Base-by-base conservation (phyloP, 2,329 filamentous ascomycete species). In the Fusarium proliferatum region DNA sequence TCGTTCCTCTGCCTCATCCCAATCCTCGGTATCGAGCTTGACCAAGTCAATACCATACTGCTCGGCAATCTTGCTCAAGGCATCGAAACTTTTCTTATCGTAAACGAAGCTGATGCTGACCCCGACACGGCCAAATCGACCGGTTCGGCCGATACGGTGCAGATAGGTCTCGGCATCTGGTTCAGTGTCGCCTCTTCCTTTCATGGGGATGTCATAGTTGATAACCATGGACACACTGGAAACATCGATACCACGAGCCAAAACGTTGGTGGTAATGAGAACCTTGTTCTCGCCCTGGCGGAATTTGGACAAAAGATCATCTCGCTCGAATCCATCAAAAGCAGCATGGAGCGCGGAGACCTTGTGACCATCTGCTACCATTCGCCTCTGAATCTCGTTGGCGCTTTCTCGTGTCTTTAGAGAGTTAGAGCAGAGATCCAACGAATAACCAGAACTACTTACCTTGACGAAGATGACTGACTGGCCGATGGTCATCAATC, bases 401-500 rank as follows among this genome's bases (percentile, higher is more conserved):
- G 96, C 96, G 60, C 95, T 97, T 72, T 93, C 90, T 80, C 95
- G 93, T 58, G 93, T 96, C 93, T 97, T 53, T 13, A 8, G 15
- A 15, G 12, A 39, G 67, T 81, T 61, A 81, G 69, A 34, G 11
- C 11, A 33, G 26, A 11, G 33, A n/a, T 7, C 36, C 4, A 19
- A 45, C 19, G 10, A 6, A 6, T n/a, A 42, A 5, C 12, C 36
- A 53, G 15, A 30, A 6, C 15, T 36, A 66, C 86, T 69, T 85
- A 95, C 94, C 88, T 92, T 94, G 82, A 98, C 96, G 80, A 99
- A 99, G 78, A 99, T 98, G 80, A 99, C 97, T 0, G 96, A 98
- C 12, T 96, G 97, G 9, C 95, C 95, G 78, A 98, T 95, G 21
- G 95, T 98, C 90, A 99, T 96, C 49, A 98, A 87, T 65, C 96